Base-by-base conservation (phyloP, 352 stramenopile species). In the Phytopythium sindhum region DNA sequence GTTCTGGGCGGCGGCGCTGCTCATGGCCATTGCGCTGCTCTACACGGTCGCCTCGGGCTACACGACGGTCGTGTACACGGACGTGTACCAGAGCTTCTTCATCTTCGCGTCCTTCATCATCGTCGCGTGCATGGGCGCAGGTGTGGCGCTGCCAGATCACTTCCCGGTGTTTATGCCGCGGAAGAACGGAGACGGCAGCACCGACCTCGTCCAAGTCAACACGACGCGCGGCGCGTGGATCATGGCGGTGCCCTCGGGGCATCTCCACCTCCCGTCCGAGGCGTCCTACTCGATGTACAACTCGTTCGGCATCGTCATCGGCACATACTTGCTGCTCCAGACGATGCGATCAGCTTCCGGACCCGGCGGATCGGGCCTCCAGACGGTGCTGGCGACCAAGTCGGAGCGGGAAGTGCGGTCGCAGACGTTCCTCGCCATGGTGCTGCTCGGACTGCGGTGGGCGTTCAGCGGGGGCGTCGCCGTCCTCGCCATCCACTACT, bases 41-140 rank as follows among this genome's bases (percentile, higher is more conserved):
- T 93, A 93, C 69, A 93, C 84, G 1, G 72, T 93, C 57, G 79
- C 79, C 4, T 80, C 84, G 5, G 84, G 84, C 0, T 93, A 80
- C 66, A 86, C 82, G 41, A 89, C 84, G 2, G 80, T 91, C 37
- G 84, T 93, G 54, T 90, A 88, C 77, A 93, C 84, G 28, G 84
- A 93, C 42, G 82, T 93, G 33, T 93, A 93, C 62, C 84, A 93
- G 70, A 91, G 81, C 41, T 28, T 91, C 28, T 93, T 93, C 60
- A 91, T 93, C 68, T 93, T 90, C 64, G 69, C 74, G 47, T 91
- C 84, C 4, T 93, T 93, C 57, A 51, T 80, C 23, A 78, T 89
- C 56, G 81, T 93, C 11, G 78, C 68, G 4, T 57, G 72, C 10
- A 82, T 89, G 75, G 82, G 82, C 15, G 72, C 88, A n/a, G 70